Evolutionary conservation across 129 eudicot genomes (phyloP).

Genomic region (Arctium minus): DNA sequence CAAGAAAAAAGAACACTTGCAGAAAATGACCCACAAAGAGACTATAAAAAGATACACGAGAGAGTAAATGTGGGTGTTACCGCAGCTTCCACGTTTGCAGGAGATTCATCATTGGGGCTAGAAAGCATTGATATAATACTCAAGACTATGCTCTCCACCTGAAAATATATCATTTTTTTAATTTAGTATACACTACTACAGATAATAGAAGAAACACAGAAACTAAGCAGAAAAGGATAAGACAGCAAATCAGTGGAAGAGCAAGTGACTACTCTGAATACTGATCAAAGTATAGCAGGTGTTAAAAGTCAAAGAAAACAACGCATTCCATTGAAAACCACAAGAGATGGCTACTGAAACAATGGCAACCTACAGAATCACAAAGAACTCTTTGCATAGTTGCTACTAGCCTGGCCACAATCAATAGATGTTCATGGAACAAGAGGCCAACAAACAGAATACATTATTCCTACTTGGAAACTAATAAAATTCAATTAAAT

Average conservation of each 20-base stretch:
- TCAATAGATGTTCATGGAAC: neutral
- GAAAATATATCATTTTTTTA: neutral
- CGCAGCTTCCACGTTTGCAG: conserved; percentile 90
- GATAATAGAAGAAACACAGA: neutral
- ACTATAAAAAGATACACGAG: neutral
- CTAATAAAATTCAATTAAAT: neutral
- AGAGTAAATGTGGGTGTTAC: conserved; percentile 28
- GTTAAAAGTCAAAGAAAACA: neutral
- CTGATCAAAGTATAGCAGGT: neutral
- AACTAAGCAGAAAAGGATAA: neutral
- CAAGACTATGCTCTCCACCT: conserved; percentile 82
- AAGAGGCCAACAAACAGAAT: neutral
- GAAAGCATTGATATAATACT: conserved; percentile 84
- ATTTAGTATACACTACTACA: neutral
- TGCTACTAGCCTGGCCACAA: too few species aligned
- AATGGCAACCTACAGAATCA: too few species aligned
- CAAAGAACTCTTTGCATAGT: too few species aligned
- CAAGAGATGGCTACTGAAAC: neutral
- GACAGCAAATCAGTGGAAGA: neutral
- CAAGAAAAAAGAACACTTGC: neutral
- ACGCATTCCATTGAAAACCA: neutral
- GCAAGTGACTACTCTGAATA: neutral
- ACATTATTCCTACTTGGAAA: neutral
- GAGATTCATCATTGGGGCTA: conserved; percentile 76
- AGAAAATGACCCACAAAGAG: neutral